A percentile compares a stretch with the other conserved stretches of the same genome.
Conservation (phyloP, 306 rosid genomes). For the barrel medic (Medicago truncatula) region DNA sequence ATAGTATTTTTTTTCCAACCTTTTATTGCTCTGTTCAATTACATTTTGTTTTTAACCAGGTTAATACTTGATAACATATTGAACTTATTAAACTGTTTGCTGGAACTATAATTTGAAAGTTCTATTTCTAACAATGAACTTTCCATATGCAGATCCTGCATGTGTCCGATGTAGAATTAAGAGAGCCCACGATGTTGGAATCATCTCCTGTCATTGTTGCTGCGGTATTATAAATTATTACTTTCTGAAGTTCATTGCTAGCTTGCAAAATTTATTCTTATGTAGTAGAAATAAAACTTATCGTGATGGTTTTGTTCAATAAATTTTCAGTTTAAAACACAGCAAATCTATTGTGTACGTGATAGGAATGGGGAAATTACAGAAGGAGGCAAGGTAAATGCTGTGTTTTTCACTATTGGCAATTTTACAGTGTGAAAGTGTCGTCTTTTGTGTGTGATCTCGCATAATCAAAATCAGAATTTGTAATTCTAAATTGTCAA, state of each 20-base stretch:
- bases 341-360: slow-evolving; percentile 87
- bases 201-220: slow-evolving; percentile 74
- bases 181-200: slow-evolving; percentile 89
- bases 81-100: background rate
- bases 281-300: slow-evolving; percentile 31
- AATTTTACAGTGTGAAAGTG: slow-evolving; percentile 33
- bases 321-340: slow-evolving; percentile 79
- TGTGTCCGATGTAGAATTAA: slow-evolving; percentile 77
- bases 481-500: background rate
- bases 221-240: slow-evolving; percentile 52
- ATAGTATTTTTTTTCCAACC: background rate
- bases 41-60: slow-evolving; percentile 19
- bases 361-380: slow-evolving; percentile 72
- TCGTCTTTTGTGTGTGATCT: background rate
- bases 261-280: slow-evolving; percentile 11
- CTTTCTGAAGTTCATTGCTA: slow-evolving; percentile 17
- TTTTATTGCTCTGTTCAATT: slow-evolving; percentile 30
- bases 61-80: slow-evolving; percentile 10
- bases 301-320: slow-evolving; percentile 15
- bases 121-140: slow-evolving; percentile 32
- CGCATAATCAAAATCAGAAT: background rate
- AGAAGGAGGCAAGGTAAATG: slow-evolving; percentile 89
- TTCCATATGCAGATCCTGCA: slow-evolving; percentile 74
- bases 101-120: background rate
- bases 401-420: slow-evolving; percentile 1